Evolutionary conservation across 2,329 filamentous ascomycete species (phyloP).

Genomic region (Parafenestella ontariensis): DNA sequence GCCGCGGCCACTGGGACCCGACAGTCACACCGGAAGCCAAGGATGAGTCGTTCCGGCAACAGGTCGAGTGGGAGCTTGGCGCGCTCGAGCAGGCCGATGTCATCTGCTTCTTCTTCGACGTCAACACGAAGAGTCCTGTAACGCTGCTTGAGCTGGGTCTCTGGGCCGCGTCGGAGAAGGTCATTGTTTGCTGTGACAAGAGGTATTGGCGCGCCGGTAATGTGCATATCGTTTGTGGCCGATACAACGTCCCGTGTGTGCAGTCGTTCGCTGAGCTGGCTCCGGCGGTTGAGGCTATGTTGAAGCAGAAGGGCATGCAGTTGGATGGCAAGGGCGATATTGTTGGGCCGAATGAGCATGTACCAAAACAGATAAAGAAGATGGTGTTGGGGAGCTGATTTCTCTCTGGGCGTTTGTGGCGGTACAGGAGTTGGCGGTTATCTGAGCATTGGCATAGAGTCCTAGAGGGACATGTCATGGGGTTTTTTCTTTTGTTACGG

Average conservation of each 20-base stretch:
- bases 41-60: constrained; percentile 57
- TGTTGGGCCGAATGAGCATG: constrained; percentile 6
- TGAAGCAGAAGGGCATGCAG: constrained; percentile 38
- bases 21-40: constrained; percentile 57
- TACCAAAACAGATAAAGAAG: constrained; percentile 10
- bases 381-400: neutral
- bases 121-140: constrained; percentile 61
- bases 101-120: constrained; percentile 65
- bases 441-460: neutral
- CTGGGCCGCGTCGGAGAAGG: constrained; percentile 53
- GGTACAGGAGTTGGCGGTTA: neutral
- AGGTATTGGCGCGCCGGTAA: constrained; percentile 67
- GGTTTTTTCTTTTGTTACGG: neutral
- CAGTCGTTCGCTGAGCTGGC: constrained; percentile 53
- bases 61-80: constrained; percentile 68
- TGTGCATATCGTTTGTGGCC: constrained; percentile 63
- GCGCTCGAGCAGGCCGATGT: constrained; percentile 62
- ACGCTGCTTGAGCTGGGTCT: constrained; percentile 69
- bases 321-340: constrained; percentile 24
- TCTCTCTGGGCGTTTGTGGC: neutral
- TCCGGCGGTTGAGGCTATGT: constrained; percentile 42
- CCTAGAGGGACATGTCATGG: neutral
- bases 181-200: constrained; percentile 61
- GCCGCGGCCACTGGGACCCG: constrained; percentile 63
- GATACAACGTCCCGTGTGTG: constrained; percentile 56